phyloP scores from a whole-genome alignment of 1,139 yeast genomes.

The Saccharomyces hybrid region DNA sequence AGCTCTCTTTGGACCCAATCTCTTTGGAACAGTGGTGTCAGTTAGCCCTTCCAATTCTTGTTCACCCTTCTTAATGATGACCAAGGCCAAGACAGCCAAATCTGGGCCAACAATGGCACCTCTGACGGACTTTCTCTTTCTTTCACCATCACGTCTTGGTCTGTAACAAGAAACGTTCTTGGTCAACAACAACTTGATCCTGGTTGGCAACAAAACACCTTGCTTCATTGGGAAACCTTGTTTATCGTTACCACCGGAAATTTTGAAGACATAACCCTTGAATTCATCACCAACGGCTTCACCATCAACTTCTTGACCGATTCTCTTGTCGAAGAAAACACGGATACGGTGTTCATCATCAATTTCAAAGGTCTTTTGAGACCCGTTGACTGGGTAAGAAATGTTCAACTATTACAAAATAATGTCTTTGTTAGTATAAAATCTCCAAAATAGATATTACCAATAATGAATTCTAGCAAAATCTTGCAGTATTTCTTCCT shows the following conservation, averaged over 20 bases:
- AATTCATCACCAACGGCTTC: constrained; percentile 97
- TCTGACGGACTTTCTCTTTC: constrained; percentile 99
- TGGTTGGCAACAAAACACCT: constrained; percentile 99
- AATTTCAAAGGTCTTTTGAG: constrained; percentile 94
- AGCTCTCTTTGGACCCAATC: constrained; percentile 99
- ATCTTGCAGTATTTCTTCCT: neutral
- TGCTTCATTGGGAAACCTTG: constrained; percentile 99
- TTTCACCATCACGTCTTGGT: constrained; percentile 99
- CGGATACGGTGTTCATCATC: constrained; percentile 99
- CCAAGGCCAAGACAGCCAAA: constrained; percentile 89
- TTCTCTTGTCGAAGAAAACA: constrained; percentile 98
- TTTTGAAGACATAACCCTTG: constrained; percentile 98
- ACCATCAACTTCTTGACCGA: constrained; percentile 99
- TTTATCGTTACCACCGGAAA: constrained; percentile 99
- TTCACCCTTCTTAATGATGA: constrained; percentile 97
- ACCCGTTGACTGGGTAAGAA: constrained; percentile 99
- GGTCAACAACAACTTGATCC: constrained; percentile 92
- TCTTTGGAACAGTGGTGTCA: constrained; percentile 90
- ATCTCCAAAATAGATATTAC: constrained; percentile 46
- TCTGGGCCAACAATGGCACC: constrained; percentile 98
- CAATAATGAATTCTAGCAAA: neutral
- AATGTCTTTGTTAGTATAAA: constrained; percentile 11
- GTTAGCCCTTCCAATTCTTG: constrained; percentile 93
- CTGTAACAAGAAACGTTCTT: constrained; percentile 99
- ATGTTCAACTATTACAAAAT: constrained; percentile 67